These are phyloP conservation scores for Hygrophorus russula DNA, from an alignment of 768 basidiomycete species.

Conservation along the genomic window DNA sequence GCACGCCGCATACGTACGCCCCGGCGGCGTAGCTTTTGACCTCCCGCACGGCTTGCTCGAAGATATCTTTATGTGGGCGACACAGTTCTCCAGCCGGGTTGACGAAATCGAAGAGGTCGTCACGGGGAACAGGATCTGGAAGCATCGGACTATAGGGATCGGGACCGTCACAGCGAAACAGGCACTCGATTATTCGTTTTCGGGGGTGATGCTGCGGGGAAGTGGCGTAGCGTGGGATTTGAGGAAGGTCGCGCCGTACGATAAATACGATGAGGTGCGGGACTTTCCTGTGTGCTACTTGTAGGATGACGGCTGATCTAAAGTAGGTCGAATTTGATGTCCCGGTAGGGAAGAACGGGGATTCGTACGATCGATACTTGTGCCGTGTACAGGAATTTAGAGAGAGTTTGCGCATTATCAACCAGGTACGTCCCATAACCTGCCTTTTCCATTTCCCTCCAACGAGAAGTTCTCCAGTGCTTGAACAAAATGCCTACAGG, in stretches of 20 bases:
- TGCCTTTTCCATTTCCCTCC: neutral
- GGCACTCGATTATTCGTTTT: constrained; percentile 87
- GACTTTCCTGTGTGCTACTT: neutral
- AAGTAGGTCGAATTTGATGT: constrained; percentile 88
- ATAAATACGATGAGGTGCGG: constrained; percentile 85
- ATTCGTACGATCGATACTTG: constrained; percentile 96
- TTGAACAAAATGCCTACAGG: constrained; percentile 96
- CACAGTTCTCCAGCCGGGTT: constrained; percentile 81
- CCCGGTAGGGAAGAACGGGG: constrained; percentile 93
- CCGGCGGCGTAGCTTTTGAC: constrained; percentile 96
- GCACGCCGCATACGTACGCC: constrained; percentile 95
- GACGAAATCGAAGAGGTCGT: constrained; percentile 99
- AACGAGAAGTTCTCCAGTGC: constrained; percentile 36
- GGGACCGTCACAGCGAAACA: constrained; percentile 87
- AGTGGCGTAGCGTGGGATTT: constrained; percentile 94
- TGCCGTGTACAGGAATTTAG: constrained; percentile 98
- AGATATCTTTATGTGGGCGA: constrained; percentile 97
- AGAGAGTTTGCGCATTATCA: constrained; percentile 83
- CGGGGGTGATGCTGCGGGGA: constrained; percentile 93
- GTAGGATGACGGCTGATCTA: neutral
- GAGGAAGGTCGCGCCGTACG: constrained; percentile 85
- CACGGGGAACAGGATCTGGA: constrained; percentile 97
- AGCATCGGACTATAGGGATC: constrained; percentile 83
- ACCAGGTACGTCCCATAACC: constrained; percentile 32
- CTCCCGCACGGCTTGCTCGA: constrained; percentile 97